Evolutionary conservation across 208 protist species (phyloP).

Genomic region (Naegleria lovaniensis): DNA sequence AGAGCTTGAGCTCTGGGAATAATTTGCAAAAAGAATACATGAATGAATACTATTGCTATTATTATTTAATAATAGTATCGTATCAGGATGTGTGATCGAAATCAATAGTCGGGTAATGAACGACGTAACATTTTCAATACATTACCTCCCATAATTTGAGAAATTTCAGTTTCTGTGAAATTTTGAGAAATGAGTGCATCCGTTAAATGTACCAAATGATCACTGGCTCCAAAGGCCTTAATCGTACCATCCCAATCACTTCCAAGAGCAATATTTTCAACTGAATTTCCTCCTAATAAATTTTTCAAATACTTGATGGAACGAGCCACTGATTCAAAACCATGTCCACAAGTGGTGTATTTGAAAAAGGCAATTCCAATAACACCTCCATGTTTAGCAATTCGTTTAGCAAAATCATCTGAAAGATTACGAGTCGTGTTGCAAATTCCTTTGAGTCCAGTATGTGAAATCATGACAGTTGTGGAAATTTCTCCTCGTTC

Average conservation of each 20-base stretch:
- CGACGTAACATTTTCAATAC: not conserved
- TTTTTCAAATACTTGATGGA: not conserved
- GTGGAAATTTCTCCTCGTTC: not conserved
- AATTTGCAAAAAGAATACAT: too few species aligned
- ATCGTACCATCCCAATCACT: not conserved
- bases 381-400: not conserved
- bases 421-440: not conserved
- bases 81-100: too few species aligned
- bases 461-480: not conserved
- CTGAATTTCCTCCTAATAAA: not conserved
- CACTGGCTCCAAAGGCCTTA: not conserved
- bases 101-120: not conserved
- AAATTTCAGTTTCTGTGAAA: not conserved
- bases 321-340: not conserved
- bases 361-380: slow-evolving; percentile 1
- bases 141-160: slow-evolving; percentile 9
- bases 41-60: too few species aligned
- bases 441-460: not conserved
- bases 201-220: not conserved
- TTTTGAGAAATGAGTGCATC: not conserved
- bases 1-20: too few species aligned
- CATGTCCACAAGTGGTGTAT: not conserved
- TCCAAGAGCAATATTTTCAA: not conserved
- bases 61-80: too few species aligned
- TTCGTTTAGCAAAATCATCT: not conserved